Base-by-base conservation (phyloP, 768 basidiomycete genomes). In the Tulasnella sp. region DNA sequence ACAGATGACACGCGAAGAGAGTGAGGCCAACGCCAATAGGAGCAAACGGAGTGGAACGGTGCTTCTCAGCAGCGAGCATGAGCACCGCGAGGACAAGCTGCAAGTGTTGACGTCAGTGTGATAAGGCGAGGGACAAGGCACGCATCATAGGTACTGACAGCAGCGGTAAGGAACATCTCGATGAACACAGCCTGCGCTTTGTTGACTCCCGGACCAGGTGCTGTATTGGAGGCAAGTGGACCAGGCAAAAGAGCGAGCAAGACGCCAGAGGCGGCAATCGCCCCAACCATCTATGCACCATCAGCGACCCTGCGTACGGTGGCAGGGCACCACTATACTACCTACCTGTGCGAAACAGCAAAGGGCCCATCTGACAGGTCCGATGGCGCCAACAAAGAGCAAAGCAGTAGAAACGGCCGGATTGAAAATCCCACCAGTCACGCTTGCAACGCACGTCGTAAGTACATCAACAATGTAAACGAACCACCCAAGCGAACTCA, bases 61-160 rank as follows among this genome's bases (percentile, higher is more conserved):
- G 61, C 37, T 63, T 63, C 35, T 63, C 62, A 35, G 61, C 61
- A n/a, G 61, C 61, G n/a, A 62, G 53, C 49, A 60, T 60, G 19
- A 60, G 49, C 43, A 62, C 61, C 0, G 61, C 48, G 27, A 62
- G 53, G 14, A 62, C 61, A 9, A 62, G 40, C 52, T 45, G 29
- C 1, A 53, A 54, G 23, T 12, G 12, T 41, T 27, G 27, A 43
- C 52, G 36, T 54, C 40, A 40, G 23, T 15, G 17, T 31, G 23
- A 3, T 40, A 27, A 54, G 40, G 21, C 19, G 3, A 4, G 31
- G 15, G 27, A 49, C 4, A 14, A 29, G 34, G 3, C 14, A 9
- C 14, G 15, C 14, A 4, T n/a, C 3, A 49, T 27, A 7, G 6
- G 8, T 8, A 48, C 57, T 50, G n/a, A 58, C 57, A 14, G 57